Conservation (phyloP, 2,329 filamentous ascomycete genomes). For the Trichophyton benhamiae region DNA sequence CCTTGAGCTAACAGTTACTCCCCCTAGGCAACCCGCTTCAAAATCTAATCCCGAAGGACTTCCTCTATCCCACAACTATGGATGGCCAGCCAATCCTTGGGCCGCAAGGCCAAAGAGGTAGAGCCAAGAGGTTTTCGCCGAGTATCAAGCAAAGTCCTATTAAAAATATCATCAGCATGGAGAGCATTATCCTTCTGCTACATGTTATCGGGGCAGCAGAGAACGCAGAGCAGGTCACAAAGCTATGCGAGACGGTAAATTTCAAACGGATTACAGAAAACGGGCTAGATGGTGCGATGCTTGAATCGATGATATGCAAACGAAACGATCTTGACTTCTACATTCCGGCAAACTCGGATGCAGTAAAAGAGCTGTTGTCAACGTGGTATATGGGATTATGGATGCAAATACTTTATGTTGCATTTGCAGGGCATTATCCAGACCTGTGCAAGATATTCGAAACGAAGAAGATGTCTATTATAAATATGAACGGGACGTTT, state of each 20-base stretch:
- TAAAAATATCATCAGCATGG: not conserved
- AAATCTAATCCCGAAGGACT: not conserved
- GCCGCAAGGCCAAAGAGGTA: not conserved
- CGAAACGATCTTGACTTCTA: not conserved
- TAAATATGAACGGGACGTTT: constrained; percentile 4
- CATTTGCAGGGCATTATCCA: not conserved
- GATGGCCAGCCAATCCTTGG: not conserved
- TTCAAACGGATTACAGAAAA: not conserved
- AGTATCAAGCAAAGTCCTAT: not conserved
- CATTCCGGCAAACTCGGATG: not conserved
- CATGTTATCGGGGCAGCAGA: constrained; percentile 4
- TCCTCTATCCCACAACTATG: not conserved
- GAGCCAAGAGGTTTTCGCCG: not conserved
- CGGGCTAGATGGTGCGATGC: constrained; percentile 1
- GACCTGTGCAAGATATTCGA: constrained; percentile 6
- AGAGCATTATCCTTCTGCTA: constrained; percentile 2
- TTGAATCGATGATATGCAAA: constrained; percentile 3
- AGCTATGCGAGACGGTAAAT: constrained; percentile 5
- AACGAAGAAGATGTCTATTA: not conserved
- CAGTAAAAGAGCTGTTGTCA: not conserved
- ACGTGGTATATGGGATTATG: constrained; percentile 6
- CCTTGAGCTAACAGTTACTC: not conserved
- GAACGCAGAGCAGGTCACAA: not conserved
- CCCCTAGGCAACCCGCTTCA: not conserved
- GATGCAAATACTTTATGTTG: constrained; percentile 6